Percentiles rank a stretch among this genome's conserved stretches.
Evolutionary conservation across 768 basidiomycete genomes (phyloP).

Genomic region (Psilocybe cyanescens): DNA sequence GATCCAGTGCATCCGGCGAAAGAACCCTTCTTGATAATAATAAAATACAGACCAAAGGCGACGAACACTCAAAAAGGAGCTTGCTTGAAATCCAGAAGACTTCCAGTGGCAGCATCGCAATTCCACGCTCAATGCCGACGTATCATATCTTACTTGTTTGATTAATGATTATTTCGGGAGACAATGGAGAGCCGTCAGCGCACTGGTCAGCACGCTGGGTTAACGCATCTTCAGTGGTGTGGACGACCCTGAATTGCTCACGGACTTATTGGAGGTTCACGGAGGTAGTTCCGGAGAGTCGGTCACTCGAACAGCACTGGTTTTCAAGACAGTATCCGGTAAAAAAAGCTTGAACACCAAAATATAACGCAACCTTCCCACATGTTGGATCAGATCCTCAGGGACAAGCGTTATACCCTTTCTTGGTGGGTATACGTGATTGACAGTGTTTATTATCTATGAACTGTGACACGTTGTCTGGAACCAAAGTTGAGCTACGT

Average conservation of each 20-base stretch:
- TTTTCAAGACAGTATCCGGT: constrained; percentile 38
- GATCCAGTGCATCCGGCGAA: constrained; percentile 13
- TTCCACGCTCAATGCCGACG: constrained; percentile 13
- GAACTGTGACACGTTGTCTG: constrained; percentile 32
- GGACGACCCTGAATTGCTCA: constrained; percentile 35
- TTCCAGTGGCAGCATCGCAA: background rate
- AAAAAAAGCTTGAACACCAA: constrained; percentile 32
- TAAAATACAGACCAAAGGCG: background rate
- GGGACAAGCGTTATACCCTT: constrained; percentile 36
- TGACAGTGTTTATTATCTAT: constrained; percentile 29
- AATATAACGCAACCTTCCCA: constrained; percentile 35
- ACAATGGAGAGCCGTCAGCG: constrained; percentile 2
- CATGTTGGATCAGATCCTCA: constrained; percentile 45
- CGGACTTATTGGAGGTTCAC: constrained; percentile 33
- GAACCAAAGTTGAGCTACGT: constrained; percentile 13
- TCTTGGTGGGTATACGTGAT: constrained; percentile 27
- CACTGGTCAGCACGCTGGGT: constrained; percentile 6
- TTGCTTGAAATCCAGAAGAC: background rate
- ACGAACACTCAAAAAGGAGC: constrained; percentile 6
- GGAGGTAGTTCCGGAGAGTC: constrained; percentile 41
- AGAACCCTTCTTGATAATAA: constrained; percentile 5
- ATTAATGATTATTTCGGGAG: constrained; percentile 13
- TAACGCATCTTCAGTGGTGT: constrained; percentile 13
- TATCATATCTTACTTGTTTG: constrained; percentile 13
- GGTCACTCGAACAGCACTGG: constrained; percentile 26